phyloP scores from a whole-genome alignment of 2,329 filamentous ascomycete species.

The Xylariaceae sp. region DNA sequence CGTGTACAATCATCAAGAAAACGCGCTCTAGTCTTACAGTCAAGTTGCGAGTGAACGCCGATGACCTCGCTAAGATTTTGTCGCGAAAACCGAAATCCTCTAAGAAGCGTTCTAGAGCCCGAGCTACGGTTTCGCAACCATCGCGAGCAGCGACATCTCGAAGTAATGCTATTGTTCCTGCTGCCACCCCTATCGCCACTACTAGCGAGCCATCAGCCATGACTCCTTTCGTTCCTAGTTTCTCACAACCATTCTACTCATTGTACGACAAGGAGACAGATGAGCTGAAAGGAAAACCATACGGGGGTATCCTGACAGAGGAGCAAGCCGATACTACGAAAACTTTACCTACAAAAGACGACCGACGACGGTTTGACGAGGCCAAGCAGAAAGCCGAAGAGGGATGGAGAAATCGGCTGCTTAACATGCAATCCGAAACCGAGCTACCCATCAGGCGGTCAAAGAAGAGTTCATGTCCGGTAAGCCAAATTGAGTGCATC shows the following conservation, averaged over 20 bases:
- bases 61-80: constrained; percentile 58
- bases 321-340: constrained; percentile 85
- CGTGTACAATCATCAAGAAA: constrained; percentile 42
- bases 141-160: constrained; percentile 31
- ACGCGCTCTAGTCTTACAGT: constrained; percentile 49
- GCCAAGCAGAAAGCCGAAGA: constrained; percentile 89
- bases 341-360: constrained; percentile 74
- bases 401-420: constrained; percentile 71
- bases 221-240: constrained; percentile 55
- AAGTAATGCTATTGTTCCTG: constrained; percentile 31
- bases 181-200: background rate
- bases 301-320: constrained; percentile 88
- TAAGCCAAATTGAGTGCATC: constrained; percentile 97
- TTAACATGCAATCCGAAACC: constrained; percentile 58
- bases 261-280: constrained; percentile 87
- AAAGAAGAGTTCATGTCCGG: constrained; percentile 75
- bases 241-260: constrained; percentile 77
- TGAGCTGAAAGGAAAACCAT: constrained; percentile 87
- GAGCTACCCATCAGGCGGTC: constrained; percentile 60
- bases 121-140: constrained; percentile 34
- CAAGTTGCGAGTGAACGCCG: constrained; percentile 53
- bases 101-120: constrained; percentile 43
- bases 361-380: constrained; percentile 82
- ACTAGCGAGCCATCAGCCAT: constrained; percentile 43
- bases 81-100: constrained; percentile 55